Base-by-base conservation (phyloP, 2,329 filamentous ascomycete genomes). In the Ophiostoma triangulosporum region DNA sequence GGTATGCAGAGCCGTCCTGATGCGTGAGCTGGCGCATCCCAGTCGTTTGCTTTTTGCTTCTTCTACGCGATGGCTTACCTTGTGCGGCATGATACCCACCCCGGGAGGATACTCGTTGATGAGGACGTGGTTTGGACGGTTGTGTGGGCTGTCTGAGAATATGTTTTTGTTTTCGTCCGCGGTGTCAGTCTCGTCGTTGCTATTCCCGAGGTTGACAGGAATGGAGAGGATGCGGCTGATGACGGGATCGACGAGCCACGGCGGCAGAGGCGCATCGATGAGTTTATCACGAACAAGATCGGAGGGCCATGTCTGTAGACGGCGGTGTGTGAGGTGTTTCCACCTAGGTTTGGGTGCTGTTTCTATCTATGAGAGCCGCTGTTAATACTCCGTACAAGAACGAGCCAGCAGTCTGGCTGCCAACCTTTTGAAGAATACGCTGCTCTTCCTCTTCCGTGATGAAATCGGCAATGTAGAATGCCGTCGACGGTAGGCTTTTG, bases 41-140 rank as follows among this genome's bases (percentile, higher is more conserved):
- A n/a, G n/a, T n/a, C n/a, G n/a, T n/a, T 31, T n/a, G 4, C 26
- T 27, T 40, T n/a, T 22, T 12, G 8, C 20, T 11, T n/a, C 36
- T 32, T 22, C 35, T 15, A 4, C 15, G 1, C 14, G 20, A 17
- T 22, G 12, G 12, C 14, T 29, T 27, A 66, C 64, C 71, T 96
- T 93, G 66, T 97, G 91, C 48, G 90, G 83, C 87, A 96, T 95
- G 60, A 97, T 97, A n/a, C 91, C 91, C 58, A 95, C 80, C 2
- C 87, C 88, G 0, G 87, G 81, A 1, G 76, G 75, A 66, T 97
- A 98, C 66, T 96, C 90, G 64, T 98, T 98, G 61, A 97, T 81
- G 35, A 97, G 74, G 46, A 95, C 88, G 68, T 97, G 93, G 62
- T 97, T 98, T 3, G 91, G 88, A 4, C 72, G 74, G 17, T 71